A percentile compares a stretch with the other conserved stretches of the same genome.
Conservation (phyloP, 495 filamentous ascomycete species). For the Hypoxylon crocopeplum region DNA sequence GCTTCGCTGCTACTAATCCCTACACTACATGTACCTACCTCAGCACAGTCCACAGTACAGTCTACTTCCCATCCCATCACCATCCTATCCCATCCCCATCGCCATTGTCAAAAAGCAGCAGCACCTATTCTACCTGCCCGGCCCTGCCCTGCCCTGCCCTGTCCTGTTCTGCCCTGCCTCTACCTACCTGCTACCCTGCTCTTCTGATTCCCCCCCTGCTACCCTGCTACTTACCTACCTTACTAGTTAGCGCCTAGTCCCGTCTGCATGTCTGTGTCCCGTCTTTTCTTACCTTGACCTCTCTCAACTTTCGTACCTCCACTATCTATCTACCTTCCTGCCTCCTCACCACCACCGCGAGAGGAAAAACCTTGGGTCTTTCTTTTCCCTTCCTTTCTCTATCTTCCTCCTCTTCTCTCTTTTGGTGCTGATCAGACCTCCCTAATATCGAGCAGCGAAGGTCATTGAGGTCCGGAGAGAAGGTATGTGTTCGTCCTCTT, state of each 20-base stretch:
- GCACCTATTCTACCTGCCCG: conserved; percentile 13
- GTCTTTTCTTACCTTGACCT: conserved; percentile 44
- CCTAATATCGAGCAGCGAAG: conserved; percentile 43
- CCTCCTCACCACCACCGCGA: conserved; percentile 51
- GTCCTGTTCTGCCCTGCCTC: background rate
- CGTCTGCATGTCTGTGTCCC: conserved; percentile 42
- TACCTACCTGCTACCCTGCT: background rate
- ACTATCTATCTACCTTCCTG: conserved; percentile 47
- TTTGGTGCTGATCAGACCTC: conserved; percentile 47
- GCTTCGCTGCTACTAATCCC: conserved; percentile 36
- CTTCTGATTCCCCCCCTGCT: background rate
- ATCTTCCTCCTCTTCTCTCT: conserved; percentile 45
- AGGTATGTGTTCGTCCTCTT: conserved; percentile 44
- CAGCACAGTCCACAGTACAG: conserved; percentile 8
- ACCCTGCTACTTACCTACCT: conserved; percentile 29
- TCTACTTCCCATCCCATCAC: no score
- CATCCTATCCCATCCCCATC: no score
- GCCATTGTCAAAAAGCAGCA: conserved; percentile 36
- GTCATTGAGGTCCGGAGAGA: conserved; percentile 45
- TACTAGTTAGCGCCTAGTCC: conserved; percentile 40
- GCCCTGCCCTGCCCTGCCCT: conserved; percentile 17
- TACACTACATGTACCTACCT: conserved; percentile 8
- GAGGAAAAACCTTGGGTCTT: conserved; percentile 46
- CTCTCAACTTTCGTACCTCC: conserved; percentile 47
- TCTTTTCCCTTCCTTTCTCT: conserved; percentile 40